Evolutionary conservation across 2,329 filamentous ascomycete species (phyloP).

Genomic region (Colletotrichum sp.): DNA sequence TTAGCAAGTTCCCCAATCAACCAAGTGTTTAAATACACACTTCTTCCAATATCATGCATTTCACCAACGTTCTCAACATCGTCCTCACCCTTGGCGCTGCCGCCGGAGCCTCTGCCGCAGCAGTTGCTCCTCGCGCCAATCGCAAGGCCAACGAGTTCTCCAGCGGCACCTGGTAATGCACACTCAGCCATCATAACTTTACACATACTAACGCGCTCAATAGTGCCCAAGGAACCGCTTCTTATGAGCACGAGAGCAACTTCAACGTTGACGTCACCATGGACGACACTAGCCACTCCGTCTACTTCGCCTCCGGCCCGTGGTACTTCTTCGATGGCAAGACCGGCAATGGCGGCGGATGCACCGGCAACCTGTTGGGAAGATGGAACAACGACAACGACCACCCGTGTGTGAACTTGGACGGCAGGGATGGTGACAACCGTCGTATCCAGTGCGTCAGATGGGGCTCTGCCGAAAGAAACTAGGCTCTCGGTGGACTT

Average conservation of each 20-base stretch:
- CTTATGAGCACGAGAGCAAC: slow-evolving; percentile 4
- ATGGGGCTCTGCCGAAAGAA: not conserved
- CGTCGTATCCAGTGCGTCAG: not conserved
- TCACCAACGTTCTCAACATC: not conserved
- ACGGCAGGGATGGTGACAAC: not conserved
- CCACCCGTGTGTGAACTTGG: not conserved
- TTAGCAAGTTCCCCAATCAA: not conserved
- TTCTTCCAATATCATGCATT: not conserved
- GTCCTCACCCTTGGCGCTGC: not conserved
- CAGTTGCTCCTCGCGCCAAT: not conserved
- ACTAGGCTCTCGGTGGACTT: not conserved
- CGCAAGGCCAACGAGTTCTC: not conserved
- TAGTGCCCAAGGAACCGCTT: not conserved
- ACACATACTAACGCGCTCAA: not conserved
- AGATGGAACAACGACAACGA: not conserved
- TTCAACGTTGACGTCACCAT: slow-evolving; percentile 5
- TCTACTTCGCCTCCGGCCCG: slow-evolving; percentile 7
- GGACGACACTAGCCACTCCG: slow-evolving; percentile 4
- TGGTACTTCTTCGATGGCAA: slow-evolving; percentile 1
- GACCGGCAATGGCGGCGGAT: not conserved
- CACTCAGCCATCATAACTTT: rapidly evolving
- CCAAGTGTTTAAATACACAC: rapidly evolving
- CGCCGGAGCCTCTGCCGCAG: not conserved
- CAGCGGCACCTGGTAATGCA: not conserved
- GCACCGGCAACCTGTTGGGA: not conserved